Evolutionary conservation across 371 early-diverging fungal species (phyloP), one percentile per base, ranked within the genome.

Genomic region (Homolaphlyctis polyrhiza): DNA sequence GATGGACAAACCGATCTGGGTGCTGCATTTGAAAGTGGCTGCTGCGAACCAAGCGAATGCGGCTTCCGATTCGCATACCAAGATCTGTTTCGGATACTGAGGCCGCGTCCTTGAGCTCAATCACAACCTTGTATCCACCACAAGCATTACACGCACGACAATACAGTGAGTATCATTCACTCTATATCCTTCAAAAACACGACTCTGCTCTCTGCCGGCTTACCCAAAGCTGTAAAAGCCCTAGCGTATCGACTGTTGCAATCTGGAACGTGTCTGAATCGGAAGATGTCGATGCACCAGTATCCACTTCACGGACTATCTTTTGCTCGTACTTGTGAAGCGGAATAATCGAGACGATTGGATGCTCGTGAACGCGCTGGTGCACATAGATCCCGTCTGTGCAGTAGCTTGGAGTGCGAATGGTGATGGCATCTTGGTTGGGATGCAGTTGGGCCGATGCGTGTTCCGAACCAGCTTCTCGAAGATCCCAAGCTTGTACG

Each of bases 211-310:
- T n/a, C 32, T 55, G n/a, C 50, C 33, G 16, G 61, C 69, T 28
- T 33, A 75, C 75, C 79, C 79, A 79, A 29, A 68, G n/a, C 25
- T 72, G 71, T 11, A 75, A 28, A 11, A 28, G 29, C 2, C 76
- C 79, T 21, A 49, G 35, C 35, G 58, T 64, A 61, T 79, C 79
- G 8, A 76, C 33, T 13, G 74, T 65, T 0, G 62, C 64, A 11
- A 75, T 33, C 50, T 71, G 73, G 55, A 70, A 68, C 6, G 67
- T 35, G 11, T 27, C 35, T 2, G 55, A 55, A 3, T 3, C 47
- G 18, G 47, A 8, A 8, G 47, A 3, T 18, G 8, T 18, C 3
- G 47, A 18, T 47, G 47, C 47, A 3, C n/a, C 3, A 3, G 8
- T 25, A 18, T 3, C 47, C 47, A 18, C 25, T 8, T 39, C 39